Base-by-base conservation (phyloP, 768 basidiomycete species). In the Podaxis mareebaensis region DNA sequence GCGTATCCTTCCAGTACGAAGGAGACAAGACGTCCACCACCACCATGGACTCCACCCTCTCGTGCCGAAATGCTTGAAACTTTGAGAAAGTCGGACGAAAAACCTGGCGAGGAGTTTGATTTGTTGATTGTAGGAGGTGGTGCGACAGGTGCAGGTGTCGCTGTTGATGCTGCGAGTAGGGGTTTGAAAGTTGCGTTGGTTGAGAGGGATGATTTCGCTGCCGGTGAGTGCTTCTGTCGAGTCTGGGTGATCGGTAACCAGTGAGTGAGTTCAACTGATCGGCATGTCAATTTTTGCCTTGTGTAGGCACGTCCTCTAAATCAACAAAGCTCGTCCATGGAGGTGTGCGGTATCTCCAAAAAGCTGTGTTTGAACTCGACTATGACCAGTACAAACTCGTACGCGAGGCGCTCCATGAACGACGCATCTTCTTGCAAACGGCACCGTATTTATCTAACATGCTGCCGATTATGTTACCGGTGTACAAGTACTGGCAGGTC, bases 401-500 rank as follows among this genome's bases (percentile, higher is more conserved):
- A 30, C 83, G 82, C n/a, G 96, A 98, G 73, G 96, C 96, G 13
- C 82, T 99, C 5, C 91, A 93, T 68, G 97, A 99, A 77, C 85
- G 96, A 33, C 83, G 81, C 64, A 95, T 96, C 55, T 99, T 99
- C 81, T 79, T 99, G 22, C 91, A 97, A 71, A 98, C 93, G 0
- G 96, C 96, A 0, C 96, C 96, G 0, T 97, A 99, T 76, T 82
- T 99, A 22, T 91, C 89, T 12, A 80, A 83, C 65, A 95, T 96
- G 90, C 83, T 99, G 38, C 97, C 96, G 2, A 98, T 99, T 76
- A 96, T 99, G 89, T 80, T 99, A 15, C 96, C 96, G 5, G 85
- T 99, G 54, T 98, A 99, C 85, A 96, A 93, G 87, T 96, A 94
- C 75, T 99, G 96, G 95, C 95, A 98, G 71, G 83, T 98, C 13